Evolutionary conservation across 306 rosid species (phyloP).

Genomic region (Vicia sativa): DNA sequence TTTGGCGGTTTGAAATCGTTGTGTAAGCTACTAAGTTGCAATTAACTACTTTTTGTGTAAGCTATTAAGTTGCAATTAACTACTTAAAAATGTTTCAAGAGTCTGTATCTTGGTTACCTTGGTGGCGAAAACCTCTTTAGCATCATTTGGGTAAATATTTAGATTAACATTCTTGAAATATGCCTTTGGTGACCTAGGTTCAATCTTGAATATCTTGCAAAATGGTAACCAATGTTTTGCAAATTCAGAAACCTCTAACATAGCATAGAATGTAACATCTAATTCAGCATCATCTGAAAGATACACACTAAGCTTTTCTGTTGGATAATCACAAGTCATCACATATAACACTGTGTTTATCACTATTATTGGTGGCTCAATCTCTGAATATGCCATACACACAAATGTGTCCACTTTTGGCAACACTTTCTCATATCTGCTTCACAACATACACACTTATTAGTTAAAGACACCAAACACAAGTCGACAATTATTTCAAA

Average conservation of each 20-base stretch:
- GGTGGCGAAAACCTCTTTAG: constrained; percentile 32
- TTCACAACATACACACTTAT: too few species aligned
- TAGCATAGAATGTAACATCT: constrained; percentile 62
- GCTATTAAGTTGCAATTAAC: too few species aligned
- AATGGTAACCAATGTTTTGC: constrained; percentile 81
- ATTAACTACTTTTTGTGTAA: too few species aligned
- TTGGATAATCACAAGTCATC: constrained; percentile 74
- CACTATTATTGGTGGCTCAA: constrained; percentile 75
- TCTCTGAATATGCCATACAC: constrained; percentile 70
- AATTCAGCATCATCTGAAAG: constrained; percentile 79
- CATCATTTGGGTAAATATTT: neutral
- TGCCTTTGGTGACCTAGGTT: constrained; percentile 77
- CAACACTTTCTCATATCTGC: constrained; percentile 52
- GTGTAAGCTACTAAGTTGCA: too few species aligned
- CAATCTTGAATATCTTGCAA: constrained; percentile 61
- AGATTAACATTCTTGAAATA: constrained; percentile 50
- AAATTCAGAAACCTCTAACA: constrained; percentile 59
- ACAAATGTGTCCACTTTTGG: constrained; percentile 73
- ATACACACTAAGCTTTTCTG: constrained; percentile 66
- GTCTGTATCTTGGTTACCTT: constrained; percentile 52
- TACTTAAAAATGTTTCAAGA: too few species aligned
- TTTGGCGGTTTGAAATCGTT: too few species aligned
- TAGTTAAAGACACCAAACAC: too few species aligned
- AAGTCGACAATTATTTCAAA: too few species aligned
- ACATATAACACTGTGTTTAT: constrained; percentile 69